A percentile compares a stretch with the other conserved stretches of the same genome.
Evolutionary conservation across 164 flowering plant genomes (phyloP).

Genomic region (Chimonanthus salicifolius): DNA sequence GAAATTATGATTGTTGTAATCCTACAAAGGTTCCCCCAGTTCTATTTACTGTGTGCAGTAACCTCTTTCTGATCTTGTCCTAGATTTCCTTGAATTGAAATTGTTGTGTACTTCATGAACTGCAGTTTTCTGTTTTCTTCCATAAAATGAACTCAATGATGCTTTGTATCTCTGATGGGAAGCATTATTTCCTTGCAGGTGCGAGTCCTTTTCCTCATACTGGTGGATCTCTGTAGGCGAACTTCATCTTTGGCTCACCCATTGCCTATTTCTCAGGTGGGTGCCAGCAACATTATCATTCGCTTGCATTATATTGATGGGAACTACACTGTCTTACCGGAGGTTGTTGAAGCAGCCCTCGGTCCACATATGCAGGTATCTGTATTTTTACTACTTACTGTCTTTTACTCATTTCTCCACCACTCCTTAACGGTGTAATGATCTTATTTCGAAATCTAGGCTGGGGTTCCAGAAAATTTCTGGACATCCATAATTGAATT

Average conservation of each 20-base stretch:
- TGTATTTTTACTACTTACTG: not conserved
- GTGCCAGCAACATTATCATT: constrained; percentile 74
- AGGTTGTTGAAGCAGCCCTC: constrained; percentile 97
- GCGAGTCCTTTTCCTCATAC: constrained; percentile 86
- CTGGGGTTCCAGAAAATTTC: not conserved
- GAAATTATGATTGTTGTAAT: too few relatives aligned
- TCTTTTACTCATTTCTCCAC: not conserved
- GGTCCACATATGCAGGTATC: constrained; percentile 99
- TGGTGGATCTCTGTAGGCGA: constrained; percentile 86
- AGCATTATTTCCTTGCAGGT: constrained; percentile 46
- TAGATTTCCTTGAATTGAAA: too few relatives aligned
- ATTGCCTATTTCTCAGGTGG: constrained; percentile 93
- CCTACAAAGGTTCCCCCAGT: too few relatives aligned
- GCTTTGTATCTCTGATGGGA: not conserved
- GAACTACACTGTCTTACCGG: constrained; percentile 91
- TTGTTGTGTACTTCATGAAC: not conserved
- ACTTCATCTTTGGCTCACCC: constrained; percentile 69
- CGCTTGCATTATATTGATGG: constrained; percentile 97
- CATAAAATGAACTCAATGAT: not conserved
- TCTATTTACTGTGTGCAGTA: too few relatives aligned
- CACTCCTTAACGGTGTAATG: not conserved
- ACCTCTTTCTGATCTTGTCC: too few relatives aligned
- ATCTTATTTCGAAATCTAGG: not conserved
- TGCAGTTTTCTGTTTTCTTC: not conserved
- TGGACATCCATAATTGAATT: not conserved